phyloP scores from a whole-genome alignment of 2,329 filamentous ascomycete species.

The Botryotinia narcissicola region DNA sequence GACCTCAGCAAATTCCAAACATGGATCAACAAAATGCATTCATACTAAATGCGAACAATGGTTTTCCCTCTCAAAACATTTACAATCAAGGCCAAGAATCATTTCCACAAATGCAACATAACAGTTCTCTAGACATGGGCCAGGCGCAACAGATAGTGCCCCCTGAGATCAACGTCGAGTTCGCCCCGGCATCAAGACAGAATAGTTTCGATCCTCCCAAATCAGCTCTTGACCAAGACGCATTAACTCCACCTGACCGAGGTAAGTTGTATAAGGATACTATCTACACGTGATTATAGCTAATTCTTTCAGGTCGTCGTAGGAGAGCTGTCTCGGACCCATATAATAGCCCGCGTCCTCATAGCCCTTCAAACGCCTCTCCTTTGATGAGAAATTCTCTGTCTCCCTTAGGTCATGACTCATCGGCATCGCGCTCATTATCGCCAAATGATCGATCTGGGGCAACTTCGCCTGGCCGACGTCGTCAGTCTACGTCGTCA shows the following conservation, averaged over 20 bases:
- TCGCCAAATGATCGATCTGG: slow-evolving; percentile 58
- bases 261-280: slow-evolving; percentile 44
- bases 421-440: slow-evolving; percentile 50
- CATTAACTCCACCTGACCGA: slow-evolving; percentile 77
- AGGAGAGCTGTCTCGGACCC: slow-evolving; percentile 40
- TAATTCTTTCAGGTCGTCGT: slow-evolving; percentile 36
- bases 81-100: slow-evolving; percentile 51
- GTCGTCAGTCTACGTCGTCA: slow-evolving; percentile 62
- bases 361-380: slow-evolving; percentile 51
- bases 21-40: slow-evolving; percentile 46
- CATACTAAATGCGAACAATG: slow-evolving; percentile 48
- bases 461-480: slow-evolving; percentile 45
- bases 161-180: slow-evolving; percentile 93
- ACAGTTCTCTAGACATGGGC: slow-evolving; percentile 57
- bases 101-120: slow-evolving; percentile 46
- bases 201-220: slow-evolving; percentile 66
- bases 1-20: slow-evolving; percentile 55
- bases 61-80: slow-evolving; percentile 50
- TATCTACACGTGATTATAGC: slow-evolving; percentile 16
- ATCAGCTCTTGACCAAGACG: slow-evolving; percentile 65
- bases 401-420: slow-evolving; percentile 43
- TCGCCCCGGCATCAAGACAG: slow-evolving; percentile 71
- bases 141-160: slow-evolving; percentile 76
- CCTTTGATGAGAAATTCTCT: slow-evolving; percentile 52
- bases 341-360: slow-evolving; percentile 47